Evolutionary conservation across 495 filamentous ascomycete genomes (phyloP), one percentile per base, ranked within the genome.

Genomic region (Hypoxylon subgilvum): DNA sequence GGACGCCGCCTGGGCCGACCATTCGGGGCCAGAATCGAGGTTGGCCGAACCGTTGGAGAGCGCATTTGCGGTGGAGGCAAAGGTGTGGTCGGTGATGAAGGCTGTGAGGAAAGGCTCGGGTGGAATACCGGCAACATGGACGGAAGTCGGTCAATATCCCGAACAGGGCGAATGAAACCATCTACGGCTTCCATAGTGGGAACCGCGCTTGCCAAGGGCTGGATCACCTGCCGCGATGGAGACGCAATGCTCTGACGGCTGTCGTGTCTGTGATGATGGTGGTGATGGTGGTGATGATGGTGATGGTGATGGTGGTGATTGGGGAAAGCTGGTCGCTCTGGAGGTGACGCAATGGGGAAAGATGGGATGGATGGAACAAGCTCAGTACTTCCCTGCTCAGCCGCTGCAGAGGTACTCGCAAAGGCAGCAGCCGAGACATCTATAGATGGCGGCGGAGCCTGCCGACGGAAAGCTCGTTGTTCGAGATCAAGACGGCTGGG

Each of bases 71-170:
- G 72, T 0, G 85, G 86, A 31, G 89, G 88, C 44, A 88, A 82
- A 7, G 93, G 94, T 1, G 94, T 98, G 8, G 92, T 96, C 0
- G 94, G 94, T 7, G 93, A 96, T 47, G 91, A 89, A 1, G 94
- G 94, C 66, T 96, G 94, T 6, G 94, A 96, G 18, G 85, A 82
- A 44, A 91, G 76, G 16, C 86, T 86, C 1, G 84, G 79, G 40
- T 89, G 84, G 40, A 89, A 73, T 6, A 86, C 82, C 1, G 91
- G 86, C 23, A 90, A 73, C 84, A 95, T 94, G 50, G 89, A 93
- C 9, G 88, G 88, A 13, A 97, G 80, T 42, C 93, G 86, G 63
- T 97, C 93, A 30, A 82, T 80, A 68, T 96, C 92, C 50, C 92
- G 88, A 23, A 96, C 87, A 12, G 90, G 90, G 14, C 91, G 83